Evolutionary conservation across 2,329 filamentous ascomycete genomes (phyloP).

Genomic region (Xylariomycetidae sp.): DNA sequence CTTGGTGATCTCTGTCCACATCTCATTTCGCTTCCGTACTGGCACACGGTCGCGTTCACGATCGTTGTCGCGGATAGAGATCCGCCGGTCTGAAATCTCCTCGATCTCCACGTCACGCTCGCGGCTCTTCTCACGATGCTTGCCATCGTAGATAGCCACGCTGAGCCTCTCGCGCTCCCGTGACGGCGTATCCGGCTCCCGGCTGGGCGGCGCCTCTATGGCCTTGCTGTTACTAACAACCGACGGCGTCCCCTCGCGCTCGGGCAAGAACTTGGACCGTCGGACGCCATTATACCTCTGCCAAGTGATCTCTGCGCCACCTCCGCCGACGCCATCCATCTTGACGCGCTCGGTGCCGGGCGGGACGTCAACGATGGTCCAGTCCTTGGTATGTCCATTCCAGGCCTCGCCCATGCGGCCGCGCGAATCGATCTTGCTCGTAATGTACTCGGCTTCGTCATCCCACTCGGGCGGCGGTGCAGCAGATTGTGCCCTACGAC

Average conservation of each 20-base stretch:
- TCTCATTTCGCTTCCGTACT: conserved; percentile 55
- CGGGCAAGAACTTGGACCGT: conserved; percentile 67
- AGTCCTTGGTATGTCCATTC: conserved; percentile 69
- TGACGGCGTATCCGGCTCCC: conserved; percentile 23
- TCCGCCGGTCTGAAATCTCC: conserved; percentile 49
- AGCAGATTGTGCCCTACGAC: conserved; percentile 49
- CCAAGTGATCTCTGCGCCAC: conserved; percentile 73
- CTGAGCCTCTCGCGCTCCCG: conserved; percentile 34
- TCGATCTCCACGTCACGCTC: conserved; percentile 50
- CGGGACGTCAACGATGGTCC: conserved; percentile 79
- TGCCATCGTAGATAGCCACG: conserved; percentile 39
- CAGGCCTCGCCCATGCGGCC: conserved; percentile 68
- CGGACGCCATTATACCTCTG: conserved; percentile 74
- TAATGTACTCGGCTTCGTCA: conserved; percentile 62
- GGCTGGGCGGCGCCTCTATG: conserved; percentile 29
- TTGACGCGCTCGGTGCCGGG: conserved; percentile 77
- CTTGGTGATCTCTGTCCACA: conserved; percentile 98
- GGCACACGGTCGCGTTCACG: no score
- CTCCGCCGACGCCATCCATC: conserved; percentile 75
- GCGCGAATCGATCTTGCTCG: conserved; percentile 50
- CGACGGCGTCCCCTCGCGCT: conserved; percentile 50
- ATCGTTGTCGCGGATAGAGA: conserved; percentile 33
- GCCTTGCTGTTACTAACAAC: conserved; percentile 28
- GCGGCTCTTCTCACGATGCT: conserved; percentile 22
- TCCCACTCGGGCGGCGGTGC: conserved; percentile 50